Base-by-base conservation (phyloP, 129 eudicot species). In the Artemisia argyi region DNA sequence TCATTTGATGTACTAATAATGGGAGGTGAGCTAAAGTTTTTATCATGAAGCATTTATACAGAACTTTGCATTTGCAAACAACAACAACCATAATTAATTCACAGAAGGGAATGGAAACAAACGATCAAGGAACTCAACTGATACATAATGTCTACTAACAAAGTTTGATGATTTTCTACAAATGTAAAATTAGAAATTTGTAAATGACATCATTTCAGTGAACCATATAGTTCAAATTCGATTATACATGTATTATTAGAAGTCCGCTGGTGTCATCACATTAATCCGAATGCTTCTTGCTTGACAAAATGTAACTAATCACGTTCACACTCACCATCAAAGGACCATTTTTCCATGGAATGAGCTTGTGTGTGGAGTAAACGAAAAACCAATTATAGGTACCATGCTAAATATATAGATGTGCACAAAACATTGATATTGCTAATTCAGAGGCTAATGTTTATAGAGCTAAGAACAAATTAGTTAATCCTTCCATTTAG, bases 251-350 rank as follows among this genome's bases (percentile, higher is more conserved):
- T 52, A 13, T 52, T 13, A 52, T 7, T 1, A 13, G 57, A 52
- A 17, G n/a, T 52, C 57, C 19, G 10, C 32, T 54, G 47, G 20
- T 55, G 63, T 18, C 51, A 68, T 69, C 64, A 69, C 39, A 69
- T 54, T 54, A 16, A 69, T 68, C 65, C 12, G 39, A 18, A 32
- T 54, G 17, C 18, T 20, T 18, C 53, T 55, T 32, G 62, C 39
- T 32, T 69, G n/a, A 70, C 50, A 69, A 51, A 19, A 18, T 54
- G n/a, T 26, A 52, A 70, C 9, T 11, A 57, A 46, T 47, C 49
- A 20, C 11, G 28, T 72, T 60, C 76, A n/a, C 20, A 71, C 14
- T 18, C 14, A 60, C 24, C 18, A 58, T 44, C 30, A 16, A 35
- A 19, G 64, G 18, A 70, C 54, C 53, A 35, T 55, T 17, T 55